phyloP scores from a whole-genome alignment of 2,329 filamentous ascomycete genomes.

The Paecilomyces sp. region DNA sequence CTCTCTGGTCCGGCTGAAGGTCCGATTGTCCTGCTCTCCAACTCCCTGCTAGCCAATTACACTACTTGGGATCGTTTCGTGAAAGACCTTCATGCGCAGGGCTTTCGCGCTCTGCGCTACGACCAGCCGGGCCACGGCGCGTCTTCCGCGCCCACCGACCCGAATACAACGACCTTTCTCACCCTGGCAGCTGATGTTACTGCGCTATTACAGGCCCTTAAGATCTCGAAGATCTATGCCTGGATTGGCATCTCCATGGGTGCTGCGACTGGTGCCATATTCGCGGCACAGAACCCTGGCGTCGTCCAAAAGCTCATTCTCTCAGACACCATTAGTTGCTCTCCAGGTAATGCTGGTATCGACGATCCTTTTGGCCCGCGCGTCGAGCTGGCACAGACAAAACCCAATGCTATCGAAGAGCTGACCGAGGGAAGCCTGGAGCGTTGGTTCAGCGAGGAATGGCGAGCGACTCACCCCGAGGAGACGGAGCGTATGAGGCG shows the following conservation, averaged over 20 bases:
- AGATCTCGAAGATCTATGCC: slow-evolving; percentile 14
- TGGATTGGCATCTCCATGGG: slow-evolving; percentile 45
- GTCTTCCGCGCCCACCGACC: slow-evolving; percentile 24
- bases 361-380: slow-evolving; percentile 32
- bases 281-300: slow-evolving; percentile 31
- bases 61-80: slow-evolving; percentile 34
- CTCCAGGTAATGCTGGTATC: slow-evolving; percentile 29
- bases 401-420: slow-evolving; percentile 23
- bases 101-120: slow-evolving; percentile 37
- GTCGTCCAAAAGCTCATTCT: slow-evolving; percentile 32
- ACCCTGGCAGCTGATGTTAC: slow-evolving; percentile 33
- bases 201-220: slow-evolving; percentile 25
- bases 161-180: slow-evolving; percentile 31
- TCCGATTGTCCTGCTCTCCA: slow-evolving; percentile 33
- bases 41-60: slow-evolving; percentile 32
- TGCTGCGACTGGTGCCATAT: slow-evolving; percentile 34
- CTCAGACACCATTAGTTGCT: slow-evolving; percentile 36
- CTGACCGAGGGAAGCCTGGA: slow-evolving; percentile 28
- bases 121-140: slow-evolving; percentile 39
- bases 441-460: slow-evolving; percentile 36
- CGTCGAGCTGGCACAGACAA: slow-evolving; percentile 23
- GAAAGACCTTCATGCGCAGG: slow-evolving; percentile 22
- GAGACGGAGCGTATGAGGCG: slow-evolving; percentile 30
- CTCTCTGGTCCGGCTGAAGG: slow-evolving; percentile 12
- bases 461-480: slow-evolving; percentile 26